These are phyloP conservation scores for Claviceps lovelessii DNA, from an alignment of 2,329 filamentous ascomycete genomes.

Conservation along the genomic window DNA sequence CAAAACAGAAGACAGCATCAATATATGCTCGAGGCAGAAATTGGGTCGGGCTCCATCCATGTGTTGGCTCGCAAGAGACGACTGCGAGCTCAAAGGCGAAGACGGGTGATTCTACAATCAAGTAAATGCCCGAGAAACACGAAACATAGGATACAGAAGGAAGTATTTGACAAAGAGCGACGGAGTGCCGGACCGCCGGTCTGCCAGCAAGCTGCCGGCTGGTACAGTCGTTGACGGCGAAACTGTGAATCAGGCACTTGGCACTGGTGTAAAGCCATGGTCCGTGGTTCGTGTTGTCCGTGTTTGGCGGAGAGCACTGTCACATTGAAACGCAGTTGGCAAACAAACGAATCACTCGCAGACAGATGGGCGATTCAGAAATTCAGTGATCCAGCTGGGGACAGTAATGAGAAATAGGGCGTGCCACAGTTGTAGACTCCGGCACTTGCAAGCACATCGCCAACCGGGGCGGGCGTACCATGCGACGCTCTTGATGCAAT, in stretches of 20 bases:
- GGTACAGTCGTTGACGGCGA: neutral
- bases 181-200: neutral
- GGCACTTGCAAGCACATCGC: neutral
- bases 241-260: constrained; percentile 3
- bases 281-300: neutral
- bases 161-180: neutral
- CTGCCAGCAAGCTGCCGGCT: constrained; percentile 2
- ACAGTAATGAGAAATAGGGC: neutral
- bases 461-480: neutral
- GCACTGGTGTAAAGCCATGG: constrained; percentile 3
- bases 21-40: neutral
- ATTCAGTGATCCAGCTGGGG: neutral
- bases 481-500: neutral
- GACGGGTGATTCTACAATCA: neutral
- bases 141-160: neutral
- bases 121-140: neutral
- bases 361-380: neutral
- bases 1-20: neutral
- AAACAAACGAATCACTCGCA: constrained; percentile 1
- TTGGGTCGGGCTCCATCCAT: neutral
- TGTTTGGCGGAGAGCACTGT: neutral
- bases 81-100: neutral
- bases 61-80: neutral
- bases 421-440: neutral
- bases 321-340: neutral